A percentile compares a stretch with the other conserved stretches of the same genome.
These are phyloP conservation scores for Chalaropsis ovoidea DNA, from an alignment of 2,329 filamentous ascomycete genomes.

Conservation along the genomic window DNA sequence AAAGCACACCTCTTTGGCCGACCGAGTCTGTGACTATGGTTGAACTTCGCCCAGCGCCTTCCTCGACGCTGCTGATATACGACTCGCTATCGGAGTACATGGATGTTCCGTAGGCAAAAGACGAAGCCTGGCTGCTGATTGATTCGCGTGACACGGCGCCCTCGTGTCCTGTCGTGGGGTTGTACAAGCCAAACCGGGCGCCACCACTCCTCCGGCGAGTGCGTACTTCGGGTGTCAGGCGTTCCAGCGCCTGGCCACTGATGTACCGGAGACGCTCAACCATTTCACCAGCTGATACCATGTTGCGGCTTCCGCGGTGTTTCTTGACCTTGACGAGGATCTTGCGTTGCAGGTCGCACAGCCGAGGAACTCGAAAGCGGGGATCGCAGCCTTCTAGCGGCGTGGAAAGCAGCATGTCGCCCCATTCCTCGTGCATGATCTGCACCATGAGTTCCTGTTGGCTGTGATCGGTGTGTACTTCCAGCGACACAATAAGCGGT, in stretches of 20 bases:
- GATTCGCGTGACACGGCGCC: constrained; percentile 3
- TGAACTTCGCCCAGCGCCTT: neutral
- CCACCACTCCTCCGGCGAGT: neutral
- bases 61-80: constrained; percentile 1
- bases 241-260: constrained; percentile 31
- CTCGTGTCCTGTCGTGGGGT: neutral
- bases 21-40: neutral
- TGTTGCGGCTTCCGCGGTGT: constrained; percentile 32
- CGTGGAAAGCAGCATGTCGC: constrained; percentile 56
- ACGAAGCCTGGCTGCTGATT: neutral
- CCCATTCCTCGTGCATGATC: constrained; percentile 88
- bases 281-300: constrained; percentile 27
- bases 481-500: constrained; percentile 82
- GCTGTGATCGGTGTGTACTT: constrained; percentile 71
- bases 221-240: constrained; percentile 18
- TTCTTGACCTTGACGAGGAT: constrained; percentile 78
- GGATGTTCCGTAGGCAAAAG: neutral
- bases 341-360: constrained; percentile 63
- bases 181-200: constrained; percentile 22
- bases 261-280: constrained; percentile 31
- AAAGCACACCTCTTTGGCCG: neutral
- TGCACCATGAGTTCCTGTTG: constrained; percentile 89
- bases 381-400: constrained; percentile 44
- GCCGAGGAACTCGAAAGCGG: constrained; percentile 51
- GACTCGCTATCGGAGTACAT: constrained; percentile 1